A percentile compares a stretch with the other conserved stretches of the same genome.
These are phyloP conservation scores for Aspergillus sp. DNA, from an alignment of 2,329 filamentous ascomycete species.

Conservation along the genomic window DNA sequence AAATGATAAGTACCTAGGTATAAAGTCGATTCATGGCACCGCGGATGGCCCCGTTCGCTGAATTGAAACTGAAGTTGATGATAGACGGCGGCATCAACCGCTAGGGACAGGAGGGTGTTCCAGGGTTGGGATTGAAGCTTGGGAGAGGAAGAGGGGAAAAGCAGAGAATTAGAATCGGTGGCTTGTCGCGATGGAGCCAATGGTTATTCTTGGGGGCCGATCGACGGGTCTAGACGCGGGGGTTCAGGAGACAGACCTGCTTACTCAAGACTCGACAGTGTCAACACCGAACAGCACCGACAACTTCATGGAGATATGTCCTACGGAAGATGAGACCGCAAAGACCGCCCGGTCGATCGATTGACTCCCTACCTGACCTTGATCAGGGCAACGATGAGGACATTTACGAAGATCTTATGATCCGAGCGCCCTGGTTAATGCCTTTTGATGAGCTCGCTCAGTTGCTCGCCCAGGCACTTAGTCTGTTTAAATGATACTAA, in stretches of 20 bases:
- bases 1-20: background rate
- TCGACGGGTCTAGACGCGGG: conserved; percentile 40
- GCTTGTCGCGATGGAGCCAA: conserved; percentile 26
- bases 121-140: conserved; percentile 20
- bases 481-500: no score
- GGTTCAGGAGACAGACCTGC: conserved; percentile 22
- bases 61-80: background rate
- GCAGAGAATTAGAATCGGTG: conserved; percentile 22
- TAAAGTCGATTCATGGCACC: background rate
- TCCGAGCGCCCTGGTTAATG: no score
- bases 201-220: conserved; percentile 25
- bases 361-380: background rate
- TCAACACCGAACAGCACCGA: background rate
- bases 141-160: conserved; percentile 20
- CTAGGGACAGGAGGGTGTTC: conserved; percentile 1
- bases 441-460: no score
- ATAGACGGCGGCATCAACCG: background rate
- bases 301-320: background rate
- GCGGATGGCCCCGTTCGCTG: background rate
- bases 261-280: background rate
- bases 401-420: no score
- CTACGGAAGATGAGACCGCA: no score
- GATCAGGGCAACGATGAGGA: no score
- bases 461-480: no score
- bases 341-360: no score